Base-by-base conservation (phyloP, 140 eudicot species). In the Anethum foeniculum region DNA sequence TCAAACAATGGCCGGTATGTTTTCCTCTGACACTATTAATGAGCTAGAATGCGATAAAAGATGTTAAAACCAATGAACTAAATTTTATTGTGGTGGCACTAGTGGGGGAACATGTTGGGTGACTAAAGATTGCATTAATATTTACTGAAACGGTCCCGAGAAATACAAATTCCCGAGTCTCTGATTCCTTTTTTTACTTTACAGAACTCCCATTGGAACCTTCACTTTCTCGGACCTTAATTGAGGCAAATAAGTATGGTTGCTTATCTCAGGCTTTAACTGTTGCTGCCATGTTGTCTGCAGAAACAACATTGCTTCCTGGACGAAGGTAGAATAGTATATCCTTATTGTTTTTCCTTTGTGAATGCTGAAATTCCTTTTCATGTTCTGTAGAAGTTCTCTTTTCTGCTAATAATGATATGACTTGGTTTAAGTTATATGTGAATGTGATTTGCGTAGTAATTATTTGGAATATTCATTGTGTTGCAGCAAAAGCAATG, bases 151-250 rank as follows among this genome's bases (percentile, higher is more conserved):
- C 41, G 8, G 49, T 77, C 41, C 32, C 7, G 30, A 32, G 12
- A 64, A 23, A 64, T 41, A 62, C 41, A 78, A 56, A n/a, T 62
- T 78, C 0, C 13, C 18, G 25, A 9, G 39, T 39, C 39, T 7
- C 74, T 78, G 71, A 77, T 56, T 51, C 23, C n/a, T 79, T 39
- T 62, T 62, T 79, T 30, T 68, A 58, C 28, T 76, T 85, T 16
- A n/a, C 88, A 92, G 98, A 93, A 75, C 92, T 96, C 81, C 99
- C 99, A 47, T 81, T 95, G 85, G 99, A 95, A 83, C 99, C 99
- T 83, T 96, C 99, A 36, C 89, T 96, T 18, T 93, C 99, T 44
- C 88, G 99, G 91, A 96, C 99, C 78, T 83, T 93, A 81, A 86
- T 96, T 6, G 98, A 91, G 89, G 99, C 99, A 71, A 93, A 91